Evolutionary conservation across 2,329 filamentous ascomycete genomes (phyloP).

Genomic region (Aspergillus fijiensis): DNA sequence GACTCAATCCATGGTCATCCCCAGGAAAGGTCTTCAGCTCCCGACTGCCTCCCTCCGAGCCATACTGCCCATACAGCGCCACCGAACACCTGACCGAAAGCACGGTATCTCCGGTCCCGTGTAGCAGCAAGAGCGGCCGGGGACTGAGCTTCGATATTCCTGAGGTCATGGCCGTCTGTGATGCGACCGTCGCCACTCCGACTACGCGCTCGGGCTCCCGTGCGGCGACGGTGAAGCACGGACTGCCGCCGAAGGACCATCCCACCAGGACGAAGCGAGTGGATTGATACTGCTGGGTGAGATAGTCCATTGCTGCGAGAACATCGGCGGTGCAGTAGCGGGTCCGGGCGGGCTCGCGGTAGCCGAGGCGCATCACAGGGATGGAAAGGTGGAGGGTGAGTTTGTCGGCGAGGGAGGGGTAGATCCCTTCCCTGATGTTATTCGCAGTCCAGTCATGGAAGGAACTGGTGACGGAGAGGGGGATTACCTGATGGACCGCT

Average conservation of each 20-base stretch:
- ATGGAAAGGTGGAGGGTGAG: slow-evolving; percentile 40
- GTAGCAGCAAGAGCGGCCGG: slow-evolving; percentile 40
- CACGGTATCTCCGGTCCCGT: slow-evolving; percentile 41
- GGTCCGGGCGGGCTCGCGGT: slow-evolving; percentile 38
- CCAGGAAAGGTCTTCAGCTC: slow-evolving; percentile 41
- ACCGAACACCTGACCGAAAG: slow-evolving; percentile 36
- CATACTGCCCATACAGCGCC: slow-evolving; percentile 40
- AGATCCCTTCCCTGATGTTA: slow-evolving; percentile 25
- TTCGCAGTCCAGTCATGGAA: neutral
- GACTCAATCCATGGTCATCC: slow-evolving; percentile 45
- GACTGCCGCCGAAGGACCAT: slow-evolving; percentile 47
- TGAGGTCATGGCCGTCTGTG: slow-evolving; percentile 40
- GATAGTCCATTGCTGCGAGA: slow-evolving; percentile 37
- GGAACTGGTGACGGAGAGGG: neutral
- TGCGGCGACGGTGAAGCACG: slow-evolving; percentile 40
- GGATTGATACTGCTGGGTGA: slow-evolving; percentile 31
- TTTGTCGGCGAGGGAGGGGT: slow-evolving; percentile 45
- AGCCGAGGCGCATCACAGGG: slow-evolving; percentile 45
- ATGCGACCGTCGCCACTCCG: slow-evolving; percentile 43
- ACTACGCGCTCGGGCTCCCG: slow-evolving; percentile 31
- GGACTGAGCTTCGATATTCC: slow-evolving; percentile 34
- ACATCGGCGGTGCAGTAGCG: slow-evolving; percentile 40
- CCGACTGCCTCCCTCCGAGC: slow-evolving; percentile 27
- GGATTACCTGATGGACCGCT: slow-evolving; percentile 39
- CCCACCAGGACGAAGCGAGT: slow-evolving; percentile 43